Evolutionary conservation across 805 yeast species (phyloP).

Genomic region (Kluyveromyces nonfermentans): DNA sequence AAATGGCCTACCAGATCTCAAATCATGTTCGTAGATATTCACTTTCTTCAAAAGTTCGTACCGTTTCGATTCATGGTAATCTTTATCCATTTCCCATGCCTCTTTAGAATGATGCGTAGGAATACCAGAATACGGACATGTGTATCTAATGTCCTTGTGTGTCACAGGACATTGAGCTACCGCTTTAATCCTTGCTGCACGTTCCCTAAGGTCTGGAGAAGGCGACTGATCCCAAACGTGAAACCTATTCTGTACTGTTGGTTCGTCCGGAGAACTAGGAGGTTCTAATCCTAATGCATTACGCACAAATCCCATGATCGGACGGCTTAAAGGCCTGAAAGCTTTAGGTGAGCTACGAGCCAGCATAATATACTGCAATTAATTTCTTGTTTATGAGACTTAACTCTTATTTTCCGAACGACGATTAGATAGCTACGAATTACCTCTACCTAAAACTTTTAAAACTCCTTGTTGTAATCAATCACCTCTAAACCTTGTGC

Average conservation of each 20-base stretch:
- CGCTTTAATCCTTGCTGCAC: constrained; percentile 86
- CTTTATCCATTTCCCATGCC: constrained; percentile 78
- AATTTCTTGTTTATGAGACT: not conserved
- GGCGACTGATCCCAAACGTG: constrained; percentile 93
- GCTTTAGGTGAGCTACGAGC: not conserved
- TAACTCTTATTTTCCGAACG: not conserved
- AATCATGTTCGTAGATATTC: constrained; percentile 88
- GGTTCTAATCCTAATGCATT: constrained; percentile 51
- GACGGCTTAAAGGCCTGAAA: constrained; percentile 10
- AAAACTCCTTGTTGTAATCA: not conserved
- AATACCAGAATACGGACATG: constrained; percentile 90
- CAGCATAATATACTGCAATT: not conserved
- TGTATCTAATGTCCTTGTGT: constrained; percentile 62
- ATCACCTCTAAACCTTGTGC: not conserved
- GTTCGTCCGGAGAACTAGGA: constrained; percentile 54
- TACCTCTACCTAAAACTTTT: not conserved
- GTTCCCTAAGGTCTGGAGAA: constrained; percentile 70
- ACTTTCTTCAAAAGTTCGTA: constrained; percentile 76
- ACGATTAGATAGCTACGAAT: not conserved
- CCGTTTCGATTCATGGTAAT: constrained; percentile 56
- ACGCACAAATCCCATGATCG: constrained; percentile 32
- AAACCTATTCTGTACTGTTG: constrained; percentile 64
- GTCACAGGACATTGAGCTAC: constrained; percentile 90
- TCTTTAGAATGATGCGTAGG: constrained; percentile 90
- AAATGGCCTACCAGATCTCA: constrained; percentile 86